These are phyloP conservation scores for Aspergillus clavatus DNA, from an alignment of 2,329 filamentous ascomycete species.

Conservation along the genomic window DNA sequence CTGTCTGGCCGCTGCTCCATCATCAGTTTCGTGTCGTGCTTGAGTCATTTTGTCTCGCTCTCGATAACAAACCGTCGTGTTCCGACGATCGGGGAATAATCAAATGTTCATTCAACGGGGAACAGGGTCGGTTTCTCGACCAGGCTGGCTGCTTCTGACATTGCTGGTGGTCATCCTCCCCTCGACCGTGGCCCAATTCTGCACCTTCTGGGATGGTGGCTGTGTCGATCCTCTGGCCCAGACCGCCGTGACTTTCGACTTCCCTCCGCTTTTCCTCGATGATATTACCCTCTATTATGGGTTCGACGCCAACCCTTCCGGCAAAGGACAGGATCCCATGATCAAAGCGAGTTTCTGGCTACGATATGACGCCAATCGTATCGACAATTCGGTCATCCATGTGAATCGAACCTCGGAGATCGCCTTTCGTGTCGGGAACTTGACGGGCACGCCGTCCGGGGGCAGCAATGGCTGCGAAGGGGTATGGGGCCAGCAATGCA, in stretches of 20 bases:
- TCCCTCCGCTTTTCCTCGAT: conserved; percentile 32
- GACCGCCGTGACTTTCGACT: conserved; percentile 29
- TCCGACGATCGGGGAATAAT: conserved; percentile 1
- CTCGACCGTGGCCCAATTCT: conserved; percentile 26
- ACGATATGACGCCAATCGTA: conserved; percentile 24
- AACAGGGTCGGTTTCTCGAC: conserved; percentile 11
- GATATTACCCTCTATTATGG: conserved; percentile 32
- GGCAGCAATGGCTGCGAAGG: conserved; percentile 36
- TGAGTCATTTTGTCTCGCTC: conserved; percentile 24
- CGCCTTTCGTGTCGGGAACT: conserved; percentile 33
- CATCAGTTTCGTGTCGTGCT: conserved; percentile 13
- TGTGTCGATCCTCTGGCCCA: conserved; percentile 38
- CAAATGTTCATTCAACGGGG: conserved; percentile 18
- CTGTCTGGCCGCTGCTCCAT: conserved; percentile 11
- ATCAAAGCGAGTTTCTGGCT: conserved; percentile 37
- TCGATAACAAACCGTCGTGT: conserved; percentile 6
- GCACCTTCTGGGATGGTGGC: conserved; percentile 31
- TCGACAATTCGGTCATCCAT: conserved; percentile 25
- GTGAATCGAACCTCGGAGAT: conserved; percentile 35
- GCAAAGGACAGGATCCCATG: conserved; percentile 31
- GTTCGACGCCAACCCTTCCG: conserved; percentile 30
- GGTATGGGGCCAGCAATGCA: conserved; percentile 33
- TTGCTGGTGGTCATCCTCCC: conserved; percentile 19
- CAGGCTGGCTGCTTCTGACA: conserved; percentile 16
- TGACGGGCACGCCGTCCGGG: conserved; percentile 32